Percentiles rank a stretch among this genome's conserved stretches.
Evolutionary conservation across 139 green algal species (phyloP).

Genomic region (Zygnema cylindricum): DNA sequence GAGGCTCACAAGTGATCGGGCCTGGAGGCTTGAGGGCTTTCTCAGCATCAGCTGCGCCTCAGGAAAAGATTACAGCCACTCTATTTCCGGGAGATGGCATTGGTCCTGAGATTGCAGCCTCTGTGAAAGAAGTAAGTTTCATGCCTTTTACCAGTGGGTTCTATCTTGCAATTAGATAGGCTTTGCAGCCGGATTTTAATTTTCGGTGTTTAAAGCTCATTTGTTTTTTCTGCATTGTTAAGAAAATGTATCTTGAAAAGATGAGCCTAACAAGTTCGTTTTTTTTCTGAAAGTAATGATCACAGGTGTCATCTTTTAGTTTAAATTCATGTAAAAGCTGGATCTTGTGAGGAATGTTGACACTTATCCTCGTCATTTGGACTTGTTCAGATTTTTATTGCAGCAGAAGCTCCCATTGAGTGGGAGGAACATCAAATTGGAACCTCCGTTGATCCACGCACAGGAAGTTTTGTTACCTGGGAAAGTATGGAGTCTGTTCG

Average conservation of each 20-base stretch:
- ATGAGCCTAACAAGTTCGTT: neutral
- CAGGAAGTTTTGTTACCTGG: constrained; percentile 83
- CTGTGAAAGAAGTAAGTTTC: constrained; percentile 70
- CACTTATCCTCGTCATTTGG: too few relatives aligned
- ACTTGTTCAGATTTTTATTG: constrained; percentile 75
- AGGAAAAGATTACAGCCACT: constrained; percentile 60
- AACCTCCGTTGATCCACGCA: constrained; percentile 84
- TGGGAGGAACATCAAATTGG: constrained; percentile 93
- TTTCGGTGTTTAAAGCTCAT: too few relatives aligned
- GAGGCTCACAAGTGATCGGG: neutral
- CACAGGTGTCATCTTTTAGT: neutral
- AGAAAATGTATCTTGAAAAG: too few relatives aligned
- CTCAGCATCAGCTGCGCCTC: neutral
- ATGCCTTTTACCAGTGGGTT: too few relatives aligned
- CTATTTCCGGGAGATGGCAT: constrained; percentile 86
- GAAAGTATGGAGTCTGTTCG: constrained; percentile 94
- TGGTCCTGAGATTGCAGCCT: constrained; percentile 88
- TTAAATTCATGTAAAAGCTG: neutral
- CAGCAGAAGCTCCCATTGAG: constrained; percentile 76
- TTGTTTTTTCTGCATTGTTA: too few relatives aligned
- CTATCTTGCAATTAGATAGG: too few relatives aligned
- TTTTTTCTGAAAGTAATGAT: neutral
- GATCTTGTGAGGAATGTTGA: neutral
- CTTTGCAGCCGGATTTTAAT: too few relatives aligned
- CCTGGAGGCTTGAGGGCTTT: neutral